Evolutionary conservation across 805 yeast species (phyloP).

Genomic region (Candida argentea): DNA sequence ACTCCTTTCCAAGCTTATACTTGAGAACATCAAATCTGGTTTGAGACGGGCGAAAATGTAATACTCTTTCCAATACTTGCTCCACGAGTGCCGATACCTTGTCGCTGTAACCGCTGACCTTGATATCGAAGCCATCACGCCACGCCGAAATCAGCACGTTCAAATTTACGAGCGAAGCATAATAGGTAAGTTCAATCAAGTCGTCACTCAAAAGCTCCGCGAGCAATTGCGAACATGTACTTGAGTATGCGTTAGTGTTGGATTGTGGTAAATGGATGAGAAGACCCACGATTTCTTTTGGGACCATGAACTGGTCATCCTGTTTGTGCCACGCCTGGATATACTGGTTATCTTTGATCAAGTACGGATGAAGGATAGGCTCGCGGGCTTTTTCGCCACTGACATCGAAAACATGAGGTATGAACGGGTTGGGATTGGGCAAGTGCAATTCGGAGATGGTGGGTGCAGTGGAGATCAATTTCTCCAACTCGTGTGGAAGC

Average conservation of each 20-base stretch:
- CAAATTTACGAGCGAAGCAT: constrained; percentile 77
- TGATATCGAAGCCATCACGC: constrained; percentile 62
- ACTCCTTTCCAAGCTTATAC: constrained; percentile 51
- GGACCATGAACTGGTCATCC: constrained; percentile 83
- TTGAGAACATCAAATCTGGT: constrained; percentile 59
- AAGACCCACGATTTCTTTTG: constrained; percentile 66
- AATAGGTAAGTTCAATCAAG: constrained; percentile 66
- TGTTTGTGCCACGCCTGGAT: constrained; percentile 77
- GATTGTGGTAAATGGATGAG: constrained; percentile 58
- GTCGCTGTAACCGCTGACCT: constrained; percentile 74
- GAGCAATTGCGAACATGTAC: constrained; percentile 51
- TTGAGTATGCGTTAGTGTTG: constrained; percentile 45
- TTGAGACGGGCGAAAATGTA: constrained; percentile 37
- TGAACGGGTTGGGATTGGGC: constrained; percentile 70
- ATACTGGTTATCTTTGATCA: constrained; percentile 42
- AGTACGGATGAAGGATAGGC: constrained; percentile 47
- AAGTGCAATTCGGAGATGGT: constrained; percentile 33
- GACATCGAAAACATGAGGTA: constrained; percentile 70
- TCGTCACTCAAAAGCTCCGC: constrained; percentile 68
- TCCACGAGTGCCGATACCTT: constrained; percentile 57
- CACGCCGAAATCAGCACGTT: constrained; percentile 45
- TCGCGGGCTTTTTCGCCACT: constrained; percentile 23
- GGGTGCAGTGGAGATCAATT: constrained; percentile 20
- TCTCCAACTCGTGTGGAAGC: constrained; percentile 30
- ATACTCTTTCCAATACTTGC: constrained; percentile 46